phyloP scores from a whole-genome alignment of 495 filamentous ascomycete genomes.

The Tuber umbilicatum region DNA sequence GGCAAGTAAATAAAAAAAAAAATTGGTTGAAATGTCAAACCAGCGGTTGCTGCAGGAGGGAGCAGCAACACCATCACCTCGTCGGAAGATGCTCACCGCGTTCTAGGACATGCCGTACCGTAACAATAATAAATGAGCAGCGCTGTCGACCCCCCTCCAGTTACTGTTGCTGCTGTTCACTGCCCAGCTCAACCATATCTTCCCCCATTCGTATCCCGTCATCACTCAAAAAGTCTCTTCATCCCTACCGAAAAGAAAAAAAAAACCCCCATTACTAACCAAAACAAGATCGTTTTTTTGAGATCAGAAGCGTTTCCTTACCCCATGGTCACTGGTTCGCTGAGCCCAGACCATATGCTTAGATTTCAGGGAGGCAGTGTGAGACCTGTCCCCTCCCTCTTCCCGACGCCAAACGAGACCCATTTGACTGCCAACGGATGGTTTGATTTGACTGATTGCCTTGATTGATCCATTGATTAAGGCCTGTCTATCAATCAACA shows the following conservation, averaged over 20 bases:
- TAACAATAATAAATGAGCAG: neutral
- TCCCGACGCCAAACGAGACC: conserved; percentile 28
- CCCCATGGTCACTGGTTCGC: neutral
- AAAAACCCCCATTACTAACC: neutral
- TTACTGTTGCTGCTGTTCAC: neutral
- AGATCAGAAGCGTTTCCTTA: neutral
- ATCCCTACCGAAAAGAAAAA: neutral
- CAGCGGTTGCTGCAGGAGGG: conserved; percentile 1
- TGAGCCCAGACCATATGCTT: conserved; percentile 1
- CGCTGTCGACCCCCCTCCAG: neutral
- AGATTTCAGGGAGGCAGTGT: conserved; percentile 34
- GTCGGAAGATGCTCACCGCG: conserved; percentile 1
- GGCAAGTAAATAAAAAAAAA: conserved; percentile 1
- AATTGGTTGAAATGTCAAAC: neutral
- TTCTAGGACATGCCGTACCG: neutral
- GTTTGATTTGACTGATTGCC: conserved; percentile 1
- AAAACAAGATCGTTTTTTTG: neutral
- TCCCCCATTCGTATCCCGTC: neutral
- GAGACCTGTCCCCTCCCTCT: conserved; percentile 12
- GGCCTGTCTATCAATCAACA: neutral
- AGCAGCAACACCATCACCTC: conserved; percentile 4
- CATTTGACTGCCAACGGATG: conserved; percentile 23
- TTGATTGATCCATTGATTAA: conserved; percentile 1
- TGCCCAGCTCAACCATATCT: conserved; percentile 2
- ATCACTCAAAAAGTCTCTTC: neutral